Percentiles rank a stretch among this genome's conserved stretches.
These are phyloP conservation scores for Yamadazyma buinensis DNA, from an alignment of 1,139 yeast species.

Conservation along the genomic window DNA sequence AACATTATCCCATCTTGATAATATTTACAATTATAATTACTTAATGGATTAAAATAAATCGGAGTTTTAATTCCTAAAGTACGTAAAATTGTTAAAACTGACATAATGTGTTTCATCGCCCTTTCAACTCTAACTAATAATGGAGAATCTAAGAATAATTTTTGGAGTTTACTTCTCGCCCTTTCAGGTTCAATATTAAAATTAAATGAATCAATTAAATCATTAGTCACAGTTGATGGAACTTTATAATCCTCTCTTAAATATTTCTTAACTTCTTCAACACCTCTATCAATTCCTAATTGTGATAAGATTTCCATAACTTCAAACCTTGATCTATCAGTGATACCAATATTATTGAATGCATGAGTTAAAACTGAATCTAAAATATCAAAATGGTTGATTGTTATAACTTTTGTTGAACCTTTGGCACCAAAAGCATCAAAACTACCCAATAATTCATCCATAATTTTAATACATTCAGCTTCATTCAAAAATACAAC, in stretches of 20 bases:
- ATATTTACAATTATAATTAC: conserved; percentile 77
- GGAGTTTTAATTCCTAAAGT: conserved; percentile 46
- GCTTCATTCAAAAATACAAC: conserved; percentile 62
- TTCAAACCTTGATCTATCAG: conserved; percentile 57
- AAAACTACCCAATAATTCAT: conserved; percentile 60
- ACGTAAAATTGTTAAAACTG: conserved; percentile 51
- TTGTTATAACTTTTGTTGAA: conserved; percentile 50
- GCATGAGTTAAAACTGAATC: conserved; percentile 62
- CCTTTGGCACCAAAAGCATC: conserved; percentile 56
- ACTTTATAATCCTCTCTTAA: conserved; percentile 69
- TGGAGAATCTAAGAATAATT: conserved; percentile 74
- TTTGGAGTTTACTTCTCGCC: conserved; percentile 59
- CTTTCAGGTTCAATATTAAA: conserved; percentile 65
- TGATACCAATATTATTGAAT: conserved; percentile 69
- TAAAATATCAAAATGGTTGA: conserved; percentile 79
- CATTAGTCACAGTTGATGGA: conserved; percentile 78
- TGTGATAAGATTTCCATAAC: conserved; percentile 74
- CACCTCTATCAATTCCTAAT: conserved; percentile 65
- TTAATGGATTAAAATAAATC: conserved; percentile 59
- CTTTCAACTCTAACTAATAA: conserved; percentile 57
- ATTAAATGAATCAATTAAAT: conserved; percentile 69
- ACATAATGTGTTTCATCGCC: conserved; percentile 55
- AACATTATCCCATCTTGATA: conserved; percentile 84
- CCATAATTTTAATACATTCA: conserved; percentile 77
- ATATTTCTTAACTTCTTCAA: conserved; percentile 61